Evolutionary conservation across 495 filamentous ascomycete genomes (phyloP), one percentile per base, ranked within the genome.

Genomic region (Daldinia bambusicola): DNA sequence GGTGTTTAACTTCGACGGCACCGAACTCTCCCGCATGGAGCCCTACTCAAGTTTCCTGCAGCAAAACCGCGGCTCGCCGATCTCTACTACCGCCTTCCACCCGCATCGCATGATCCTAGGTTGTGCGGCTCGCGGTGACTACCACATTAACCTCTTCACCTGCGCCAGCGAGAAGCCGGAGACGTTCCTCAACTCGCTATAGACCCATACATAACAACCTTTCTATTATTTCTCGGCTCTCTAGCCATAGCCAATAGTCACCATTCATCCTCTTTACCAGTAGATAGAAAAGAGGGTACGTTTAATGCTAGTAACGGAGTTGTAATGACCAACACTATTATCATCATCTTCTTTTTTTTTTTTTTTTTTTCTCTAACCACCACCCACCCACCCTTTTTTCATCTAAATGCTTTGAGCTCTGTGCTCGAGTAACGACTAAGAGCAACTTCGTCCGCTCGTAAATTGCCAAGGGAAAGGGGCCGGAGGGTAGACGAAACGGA

Each of bases 21-120:
- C 80, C 31, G 86, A 90, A 60, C 87, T 98, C 45, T 93, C 92
- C 10, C 88, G 88, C 34, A 86, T 92, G 69, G 92, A 98, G 73
- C 95, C 95, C 0, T 95, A 97, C 78, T 91, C 92, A 14, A 90
- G 90, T 74, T 97, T 97, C 83, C 84, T 97, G 4, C 89, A 93
- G 45, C 88, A 91, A 67, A 91, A 89, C 63, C 89, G 91, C 55
- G 87, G 88, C 40, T 85, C 90, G 0, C 91, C 96, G 1, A 96
- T 98, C 56, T 86, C 92, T n/a, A 82, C 90, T 45, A 95, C 95
- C 3, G 91, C 93, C 0, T 99, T 98, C 84, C 95, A 99, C 80
- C 95, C 95, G 4, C 95, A 99, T 75, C 89, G 92, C 16, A 95
- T 97, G 83, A 87, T 98, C 79, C 83, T 99, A 56, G 95, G 93